A percentile compares a stretch with the other conserved stretches of the same genome.
phyloP scores from a whole-genome alignment of 2,329 filamentous ascomycete genomes.

The Penicillium sp. region DNA sequence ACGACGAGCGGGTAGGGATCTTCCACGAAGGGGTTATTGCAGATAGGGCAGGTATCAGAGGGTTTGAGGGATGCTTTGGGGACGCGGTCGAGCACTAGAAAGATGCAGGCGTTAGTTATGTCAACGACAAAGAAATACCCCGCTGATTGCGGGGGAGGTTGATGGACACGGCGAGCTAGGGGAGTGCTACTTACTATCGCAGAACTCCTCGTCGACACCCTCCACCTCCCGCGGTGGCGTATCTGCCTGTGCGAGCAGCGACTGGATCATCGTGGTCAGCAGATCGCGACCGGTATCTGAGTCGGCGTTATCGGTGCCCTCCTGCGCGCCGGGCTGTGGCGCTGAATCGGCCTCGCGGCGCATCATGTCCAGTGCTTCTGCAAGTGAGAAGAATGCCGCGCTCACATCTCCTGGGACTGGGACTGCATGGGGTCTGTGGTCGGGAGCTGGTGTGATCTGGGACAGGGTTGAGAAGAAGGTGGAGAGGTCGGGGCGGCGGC shows the following conservation, averaged over 20 bases:
- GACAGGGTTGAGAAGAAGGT: slow-evolving; percentile 56
- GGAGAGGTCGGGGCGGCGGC: slow-evolving; percentile 54
- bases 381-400: slow-evolving; percentile 52
- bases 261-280: slow-evolving; percentile 48
- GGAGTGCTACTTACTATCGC: slow-evolving; percentile 38
- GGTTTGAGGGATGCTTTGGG: slow-evolving; percentile 48
- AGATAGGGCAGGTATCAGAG: slow-evolving; percentile 52
- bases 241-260: slow-evolving; percentile 49
- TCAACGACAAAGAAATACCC: background rate
- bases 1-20: slow-evolving; percentile 58
- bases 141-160: background rate
- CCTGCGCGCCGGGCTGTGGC: slow-evolving; percentile 29
- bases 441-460: slow-evolving; percentile 48
- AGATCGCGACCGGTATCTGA: slow-evolving; percentile 36
- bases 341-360: slow-evolving; percentile 39
- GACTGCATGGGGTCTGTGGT: slow-evolving; percentile 49
- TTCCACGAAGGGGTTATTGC: slow-evolving; percentile 53
- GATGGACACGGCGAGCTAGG: background rate
- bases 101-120: background rate
- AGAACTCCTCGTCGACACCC: slow-evolving; percentile 54
- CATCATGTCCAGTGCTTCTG: slow-evolving; percentile 54
- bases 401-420: slow-evolving; percentile 54
- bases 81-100: slow-evolving; percentile 49
- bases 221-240: slow-evolving; percentile 52
- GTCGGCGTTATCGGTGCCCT: slow-evolving; percentile 17